Evolutionary conservation across 2,329 filamentous ascomycete genomes (phyloP), one percentile per base, ranked within the genome.

Genomic region (Tetracladium maxilliforme): DNA sequence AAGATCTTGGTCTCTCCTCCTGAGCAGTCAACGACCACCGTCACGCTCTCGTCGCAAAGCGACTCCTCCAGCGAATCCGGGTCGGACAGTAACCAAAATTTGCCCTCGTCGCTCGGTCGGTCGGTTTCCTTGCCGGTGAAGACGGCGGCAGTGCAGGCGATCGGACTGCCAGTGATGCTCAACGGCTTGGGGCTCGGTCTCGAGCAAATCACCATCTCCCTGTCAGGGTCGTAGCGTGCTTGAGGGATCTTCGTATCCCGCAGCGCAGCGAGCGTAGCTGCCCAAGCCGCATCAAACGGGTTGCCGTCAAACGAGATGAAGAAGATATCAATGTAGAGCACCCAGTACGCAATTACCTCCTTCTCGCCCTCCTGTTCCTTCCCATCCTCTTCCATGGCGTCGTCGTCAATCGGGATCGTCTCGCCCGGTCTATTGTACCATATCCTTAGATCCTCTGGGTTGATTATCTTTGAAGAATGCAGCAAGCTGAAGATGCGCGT

Each of bases 261-360:
- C 30, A 98, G 55, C 6, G 90, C 87, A 7, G 86, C 81, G 13
- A 93, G 49, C 1, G 92, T 64, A 9, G 83, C 74, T 1, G 77
- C 67, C 86, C 87, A 95, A 0, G 83, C 82, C 1, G 82, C 80
- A 43, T 98, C 87, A 36, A 95, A 86, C 2, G 83, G 70, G 41
- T 90, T 92, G 6, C 87, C 87, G 35, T 93, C 86, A 24, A 93
- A 71, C 1, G 82, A 92, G 37, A 98, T 76, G 52, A 93, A 90
- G 43, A 94, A 68, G n/a, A 94, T 63, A 44, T 95, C 87, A 36
- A 98, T 80, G 50, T 93, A 94, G 12, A 98, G 69, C 7, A 81
- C 75, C 90, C 87, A 98, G 49, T 92, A 95, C 0, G 78, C 90
- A 45, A 80, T 87, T 8, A 87, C 51, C 33, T 71, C 61, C 6